A percentile compares a stretch with the other conserved stretches of the same genome.
Conservation (phyloP, 192 early-diverging fungal species). For the Tieghemiomyces parasiticus region DNA sequence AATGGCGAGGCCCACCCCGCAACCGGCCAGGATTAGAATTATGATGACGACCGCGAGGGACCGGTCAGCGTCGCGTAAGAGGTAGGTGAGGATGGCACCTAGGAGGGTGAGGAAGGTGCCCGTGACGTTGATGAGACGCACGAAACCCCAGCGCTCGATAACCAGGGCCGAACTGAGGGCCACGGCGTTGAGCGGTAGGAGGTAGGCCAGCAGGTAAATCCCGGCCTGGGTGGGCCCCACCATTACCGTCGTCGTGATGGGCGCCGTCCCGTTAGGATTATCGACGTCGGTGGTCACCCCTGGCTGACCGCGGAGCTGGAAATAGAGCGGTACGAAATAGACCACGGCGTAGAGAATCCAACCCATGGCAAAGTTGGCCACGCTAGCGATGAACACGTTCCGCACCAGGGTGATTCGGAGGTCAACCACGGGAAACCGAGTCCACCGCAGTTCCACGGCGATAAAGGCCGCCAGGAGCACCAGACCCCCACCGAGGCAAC, state of each 20-base stretch:
- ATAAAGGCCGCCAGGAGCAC: slow-evolving; percentile 38
- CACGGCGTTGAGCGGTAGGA: slow-evolving; percentile 10
- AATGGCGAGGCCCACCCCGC: slow-evolving; percentile 28
- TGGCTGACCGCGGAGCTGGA: slow-evolving; percentile 1
- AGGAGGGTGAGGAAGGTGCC: slow-evolving; percentile 24
- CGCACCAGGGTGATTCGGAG: slow-evolving; percentile 43
- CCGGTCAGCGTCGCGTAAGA: slow-evolving; percentile 21
- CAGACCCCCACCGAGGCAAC: slow-evolving; percentile 37
- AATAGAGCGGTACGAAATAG: slow-evolving; percentile 30
- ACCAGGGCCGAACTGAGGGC: slow-evolving; percentile 13
- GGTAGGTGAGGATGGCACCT: slow-evolving; percentile 21
- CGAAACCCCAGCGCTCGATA: slow-evolving; percentile 23
- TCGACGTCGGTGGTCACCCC: slow-evolving; percentile 3
- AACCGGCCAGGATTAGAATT: slow-evolving; percentile 23
- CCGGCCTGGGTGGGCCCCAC: slow-evolving; percentile 24
- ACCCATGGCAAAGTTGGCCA: slow-evolving; percentile 26
- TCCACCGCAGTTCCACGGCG: slow-evolving; percentile 48
- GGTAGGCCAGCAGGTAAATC: slow-evolving; percentile 21
- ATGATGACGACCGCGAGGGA: slow-evolving; percentile 21
- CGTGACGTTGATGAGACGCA: slow-evolving; percentile 20
- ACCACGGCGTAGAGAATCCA: slow-evolving; percentile 28
- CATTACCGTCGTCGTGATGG: slow-evolving; percentile 26
- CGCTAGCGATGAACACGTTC: slow-evolving; percentile 28
- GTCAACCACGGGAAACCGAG: slow-evolving; percentile 67
- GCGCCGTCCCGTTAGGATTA: no score